Evolutionary conservation across 495 filamentous ascomycete species (phyloP), one percentile per base, ranked within the genome.

Genomic region (Peziza echinospora): DNA sequence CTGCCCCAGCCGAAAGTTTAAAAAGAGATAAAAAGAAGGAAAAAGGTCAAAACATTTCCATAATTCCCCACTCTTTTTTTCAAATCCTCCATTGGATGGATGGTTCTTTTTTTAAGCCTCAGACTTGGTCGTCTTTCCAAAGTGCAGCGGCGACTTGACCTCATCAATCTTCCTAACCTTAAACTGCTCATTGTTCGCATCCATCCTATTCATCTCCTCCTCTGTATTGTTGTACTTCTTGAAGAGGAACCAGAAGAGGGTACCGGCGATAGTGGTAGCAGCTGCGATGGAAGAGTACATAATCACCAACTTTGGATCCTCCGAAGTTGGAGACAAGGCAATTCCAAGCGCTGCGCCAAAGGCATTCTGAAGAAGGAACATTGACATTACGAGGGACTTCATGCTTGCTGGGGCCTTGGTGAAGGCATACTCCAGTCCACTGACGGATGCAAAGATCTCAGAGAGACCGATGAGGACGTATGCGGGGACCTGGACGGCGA

Each of bases 351-450:
- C 55, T 3, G 56, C 55, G 8, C 62, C 65, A 21, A 68, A 54
- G 0, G 64, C 63, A 3, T 62, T 62, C 26, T 60, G 64, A 5
- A 67, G 51, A 19, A 62, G 53, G 40, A 53, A 62, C 16, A 64
- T 50, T 1, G 61, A 53, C 49, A 64, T 65, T 11, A 67, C 60
- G 16, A 68, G 49, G 0, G 62, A 60, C 48, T 70, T 65, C 51
- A 63, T 65, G 5, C 51, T 52, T 11, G 52, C 52, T 1, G 66
- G 63, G 0, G 65, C 61, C 44, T 68, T 59, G 48, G 62, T 62
- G 42, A 68, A 68, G 1, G 64, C 82, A 49, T 85, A 84, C 53
- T 76, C 72, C 44, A 68, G 62, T 9, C 64, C 65, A 0, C 67
- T 66, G 50, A 69, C 65, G 24, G 62, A 63, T 24, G 64, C 58